These are phyloP conservation scores for Adansonia rubrostipa DNA, from an alignment of 441 rosid genomes.

Conservation along the genomic window DNA sequence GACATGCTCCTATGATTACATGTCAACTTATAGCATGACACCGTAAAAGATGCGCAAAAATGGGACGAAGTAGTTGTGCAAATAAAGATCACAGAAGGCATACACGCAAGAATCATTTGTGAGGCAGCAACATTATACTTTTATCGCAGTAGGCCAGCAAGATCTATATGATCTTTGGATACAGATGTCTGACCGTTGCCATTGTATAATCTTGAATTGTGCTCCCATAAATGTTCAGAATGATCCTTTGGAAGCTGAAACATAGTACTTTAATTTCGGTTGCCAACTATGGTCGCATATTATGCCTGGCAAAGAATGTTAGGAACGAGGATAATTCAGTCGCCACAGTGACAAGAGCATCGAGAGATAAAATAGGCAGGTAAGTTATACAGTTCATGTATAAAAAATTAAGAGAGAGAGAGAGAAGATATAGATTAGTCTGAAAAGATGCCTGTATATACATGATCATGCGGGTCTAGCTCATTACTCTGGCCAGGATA, in stretches of 20 bases:
- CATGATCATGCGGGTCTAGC: too few relatives aligned
- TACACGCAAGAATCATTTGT: slow-evolving; percentile 42
- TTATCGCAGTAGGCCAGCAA: too few relatives aligned
- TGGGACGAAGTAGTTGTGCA: slow-evolving; percentile 34
- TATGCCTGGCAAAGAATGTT: slow-evolving; percentile 24
- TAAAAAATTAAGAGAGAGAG: too few relatives aligned
- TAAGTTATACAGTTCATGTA: too few relatives aligned
- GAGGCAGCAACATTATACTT: slow-evolving; percentile 21
- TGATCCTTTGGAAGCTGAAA: slow-evolving; percentile 17
- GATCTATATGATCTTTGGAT: slow-evolving; percentile 11
- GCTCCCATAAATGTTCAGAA: slow-evolving; percentile 21
- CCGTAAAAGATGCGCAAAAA: slow-evolving; percentile 44
- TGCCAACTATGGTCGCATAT: slow-evolving; percentile 24
- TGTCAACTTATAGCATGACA: slow-evolving; percentile 34
- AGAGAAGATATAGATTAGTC: too few relatives aligned
- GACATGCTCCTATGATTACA: slow-evolving; percentile 30
- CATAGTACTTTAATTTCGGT: slow-evolving; percentile 26
- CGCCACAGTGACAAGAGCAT: too few relatives aligned
- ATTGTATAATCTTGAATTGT: neutral
- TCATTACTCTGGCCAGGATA: too few relatives aligned
- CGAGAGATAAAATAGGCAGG: too few relatives aligned
- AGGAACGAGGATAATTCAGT: slow-evolving; percentile 23
- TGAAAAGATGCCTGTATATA: too few relatives aligned
- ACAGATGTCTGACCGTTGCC: neutral
- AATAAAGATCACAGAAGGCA: slow-evolving; percentile 54